phyloP scores from a whole-genome alignment of 2,329 filamentous ascomycete species.

The Ceratocystis harringtonii region DNA sequence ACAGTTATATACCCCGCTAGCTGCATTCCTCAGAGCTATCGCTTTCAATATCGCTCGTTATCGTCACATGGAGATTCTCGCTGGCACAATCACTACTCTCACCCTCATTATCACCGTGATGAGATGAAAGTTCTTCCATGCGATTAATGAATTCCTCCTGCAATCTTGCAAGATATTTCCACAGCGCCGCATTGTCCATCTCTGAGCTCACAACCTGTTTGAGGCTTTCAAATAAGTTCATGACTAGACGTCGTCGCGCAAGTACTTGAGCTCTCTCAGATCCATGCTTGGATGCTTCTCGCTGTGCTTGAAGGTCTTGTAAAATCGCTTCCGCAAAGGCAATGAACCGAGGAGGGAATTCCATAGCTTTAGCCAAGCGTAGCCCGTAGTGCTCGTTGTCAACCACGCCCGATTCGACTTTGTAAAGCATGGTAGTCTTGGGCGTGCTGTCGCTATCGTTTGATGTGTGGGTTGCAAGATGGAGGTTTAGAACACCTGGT shows the following conservation, averaged over 20 bases:
- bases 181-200: constrained; percentile 49
- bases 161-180: constrained; percentile 47
- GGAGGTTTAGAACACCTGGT: constrained; percentile 66
- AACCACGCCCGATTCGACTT: constrained; percentile 55
- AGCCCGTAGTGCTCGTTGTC: constrained; percentile 68
- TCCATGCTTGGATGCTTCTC: constrained; percentile 41
- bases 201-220: constrained; percentile 49
- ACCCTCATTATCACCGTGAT: constrained; percentile 53
- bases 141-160: constrained; percentile 55
- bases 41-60: neutral
- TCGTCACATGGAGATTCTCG: neutral
- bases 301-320: constrained; percentile 41
- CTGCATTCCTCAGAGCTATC: no score
- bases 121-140: constrained; percentile 19
- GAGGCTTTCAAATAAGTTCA: constrained; percentile 59
- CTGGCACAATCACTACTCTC: neutral
- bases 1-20: no score
- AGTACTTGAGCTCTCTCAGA: constrained; percentile 44
- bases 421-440: constrained; percentile 79
- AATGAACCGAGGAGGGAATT: constrained; percentile 54
- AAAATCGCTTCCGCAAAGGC: constrained; percentile 53
- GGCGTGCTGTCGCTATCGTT: constrained; percentile 32
- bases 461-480: constrained; percentile 57
- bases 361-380: constrained; percentile 59
- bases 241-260: constrained; percentile 55